Base-by-base conservation (phyloP, 805 yeast species). In the Ogataea naganishii region DNA sequence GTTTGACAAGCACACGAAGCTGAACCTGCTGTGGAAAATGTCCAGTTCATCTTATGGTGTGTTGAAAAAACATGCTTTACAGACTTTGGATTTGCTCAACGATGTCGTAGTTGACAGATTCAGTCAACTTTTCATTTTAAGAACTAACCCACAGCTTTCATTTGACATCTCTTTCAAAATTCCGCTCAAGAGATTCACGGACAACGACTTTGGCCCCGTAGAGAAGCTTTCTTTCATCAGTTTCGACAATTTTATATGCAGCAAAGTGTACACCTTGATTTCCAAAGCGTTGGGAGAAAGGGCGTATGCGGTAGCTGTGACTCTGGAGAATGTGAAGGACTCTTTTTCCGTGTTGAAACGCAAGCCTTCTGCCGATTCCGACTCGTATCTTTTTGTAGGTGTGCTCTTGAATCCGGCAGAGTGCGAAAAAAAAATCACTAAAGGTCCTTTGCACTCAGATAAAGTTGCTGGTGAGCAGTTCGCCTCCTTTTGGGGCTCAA, bases 21-120 rank as follows among this genome's bases (percentile, higher is more conserved):
- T 88, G 36, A 86, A 89, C 49, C 57, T 88, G 20, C 57, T 89
- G 29, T 83, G 88, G 71, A 84, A 82, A 50, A 75, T 86, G 79
- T 70, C 88, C 2, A 62, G 62, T 24, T 65, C 77, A 40, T 74
- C 89, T 0, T 82, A 82, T 47, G 60, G 63, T 25, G 44, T 69
- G 20, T 60, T 89, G 35, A 72, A 70, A 33, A 69, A 66, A 36
- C 75, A 73, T 41, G 94, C 97, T 1, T 54, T 47, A 20, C 73
- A 77, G 42, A 80, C 97, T 0, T 60, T 80, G 36, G 59, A 51
- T 4, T 62, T 83, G 43, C 65, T 89, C 35, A 76, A 78, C 43
- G 95, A 89, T 49, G 80, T 76, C 19, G 80, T 82, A 4, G 74
- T 69, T 32, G 97, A 89, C 54, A 72, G 94, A 47, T 89, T 89